Percentiles rank a stretch among this genome's conserved stretches.
Evolutionary conservation across 768 basidiomycete species (phyloP).

Genomic region (Psilocybe subaeruginosa): DNA sequence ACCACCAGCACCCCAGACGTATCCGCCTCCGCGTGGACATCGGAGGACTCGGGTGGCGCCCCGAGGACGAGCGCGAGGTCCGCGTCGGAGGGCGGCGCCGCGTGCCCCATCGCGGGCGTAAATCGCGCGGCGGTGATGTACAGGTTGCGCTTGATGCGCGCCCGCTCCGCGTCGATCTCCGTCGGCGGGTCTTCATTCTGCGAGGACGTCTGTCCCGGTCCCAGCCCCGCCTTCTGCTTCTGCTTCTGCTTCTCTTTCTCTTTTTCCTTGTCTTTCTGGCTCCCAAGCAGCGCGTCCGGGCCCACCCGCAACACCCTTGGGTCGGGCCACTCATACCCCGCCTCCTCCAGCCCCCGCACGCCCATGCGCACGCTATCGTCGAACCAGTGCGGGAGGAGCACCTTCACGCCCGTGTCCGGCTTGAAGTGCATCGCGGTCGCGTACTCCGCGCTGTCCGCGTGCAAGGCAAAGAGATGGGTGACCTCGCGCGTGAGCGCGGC

Average conservation of each 20-base stretch:
- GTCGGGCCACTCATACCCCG: slow-evolving; percentile 74
- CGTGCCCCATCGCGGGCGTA: slow-evolving; percentile 22
- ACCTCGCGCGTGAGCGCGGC: slow-evolving; percentile 78
- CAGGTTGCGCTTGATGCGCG: slow-evolving; percentile 34
- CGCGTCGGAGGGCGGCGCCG: slow-evolving; percentile 18
- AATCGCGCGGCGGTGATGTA: slow-evolving; percentile 34
- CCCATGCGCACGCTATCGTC: slow-evolving; percentile 77
- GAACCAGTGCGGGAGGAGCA: slow-evolving; percentile 93
- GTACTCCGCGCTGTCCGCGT: slow-evolving; percentile 54
- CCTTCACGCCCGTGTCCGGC: slow-evolving; percentile 57
- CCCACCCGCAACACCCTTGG: slow-evolving; percentile 46
- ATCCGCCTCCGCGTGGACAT: no score
- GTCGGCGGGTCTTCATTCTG: not conserved
- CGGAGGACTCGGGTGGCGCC: no score
- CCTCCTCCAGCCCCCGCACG: slow-evolving; percentile 48
- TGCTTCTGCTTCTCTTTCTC: no score
- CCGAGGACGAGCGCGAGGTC: slow-evolving; percentile 3
- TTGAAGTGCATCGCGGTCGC: slow-evolving; percentile 59
- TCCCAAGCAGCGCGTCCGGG: no score
- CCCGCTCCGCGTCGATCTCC: slow-evolving; percentile 27
- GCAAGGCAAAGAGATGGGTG: slow-evolving; percentile 80
- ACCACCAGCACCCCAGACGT: no score
- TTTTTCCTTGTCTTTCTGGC: not conserved
- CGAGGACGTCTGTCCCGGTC: no score
- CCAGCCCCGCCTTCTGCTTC: not conserved